Evolutionary conservation across 2,329 filamentous ascomycete genomes (phyloP).

Genomic region (Chrysoporthe deuterocubensis): DNA sequence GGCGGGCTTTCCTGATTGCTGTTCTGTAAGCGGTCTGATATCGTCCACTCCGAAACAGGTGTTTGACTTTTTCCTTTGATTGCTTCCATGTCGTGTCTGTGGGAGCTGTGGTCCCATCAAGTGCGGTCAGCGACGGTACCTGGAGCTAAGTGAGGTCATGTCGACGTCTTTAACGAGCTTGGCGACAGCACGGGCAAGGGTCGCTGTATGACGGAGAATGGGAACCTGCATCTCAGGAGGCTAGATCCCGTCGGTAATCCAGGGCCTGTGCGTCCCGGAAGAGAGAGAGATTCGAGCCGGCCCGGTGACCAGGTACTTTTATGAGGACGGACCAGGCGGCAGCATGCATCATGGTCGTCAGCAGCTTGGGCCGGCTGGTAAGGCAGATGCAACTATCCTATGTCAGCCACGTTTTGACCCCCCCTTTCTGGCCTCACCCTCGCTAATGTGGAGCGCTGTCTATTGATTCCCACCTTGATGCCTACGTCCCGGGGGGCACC

Average conservation of each 20-base stretch:
- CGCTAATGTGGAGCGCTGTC: not conserved
- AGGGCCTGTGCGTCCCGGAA: not conserved
- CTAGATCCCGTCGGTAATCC: not conserved
- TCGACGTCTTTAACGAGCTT: not conserved
- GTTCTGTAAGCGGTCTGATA: not conserved
- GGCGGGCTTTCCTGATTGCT: not conserved
- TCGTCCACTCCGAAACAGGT: not conserved
- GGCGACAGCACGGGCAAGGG: not conserved
- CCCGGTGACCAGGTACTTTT: conserved; percentile 1
- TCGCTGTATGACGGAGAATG: not conserved
- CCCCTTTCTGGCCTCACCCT: no score
- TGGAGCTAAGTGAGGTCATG: no score
- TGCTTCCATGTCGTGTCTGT: conserved; percentile 3
- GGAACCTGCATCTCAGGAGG: not conserved
- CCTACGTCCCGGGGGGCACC: not conserved
- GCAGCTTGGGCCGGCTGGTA: not conserved
- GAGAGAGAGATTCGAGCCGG: conserved; percentile 6
- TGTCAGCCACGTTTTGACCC: not conserved
- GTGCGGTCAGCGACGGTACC: not conserved
- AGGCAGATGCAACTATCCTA: not conserved
- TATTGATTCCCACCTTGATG: not conserved
- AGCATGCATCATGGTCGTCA: not conserved
- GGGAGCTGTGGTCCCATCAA: not conserved
- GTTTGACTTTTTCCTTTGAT: not conserved
- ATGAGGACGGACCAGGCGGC: not conserved